Percentiles rank a stretch among this genome's conserved stretches.
Conservation (phyloP, 1,284 basidiomycete species). For the Ganoderma leucocontextum region DNA sequence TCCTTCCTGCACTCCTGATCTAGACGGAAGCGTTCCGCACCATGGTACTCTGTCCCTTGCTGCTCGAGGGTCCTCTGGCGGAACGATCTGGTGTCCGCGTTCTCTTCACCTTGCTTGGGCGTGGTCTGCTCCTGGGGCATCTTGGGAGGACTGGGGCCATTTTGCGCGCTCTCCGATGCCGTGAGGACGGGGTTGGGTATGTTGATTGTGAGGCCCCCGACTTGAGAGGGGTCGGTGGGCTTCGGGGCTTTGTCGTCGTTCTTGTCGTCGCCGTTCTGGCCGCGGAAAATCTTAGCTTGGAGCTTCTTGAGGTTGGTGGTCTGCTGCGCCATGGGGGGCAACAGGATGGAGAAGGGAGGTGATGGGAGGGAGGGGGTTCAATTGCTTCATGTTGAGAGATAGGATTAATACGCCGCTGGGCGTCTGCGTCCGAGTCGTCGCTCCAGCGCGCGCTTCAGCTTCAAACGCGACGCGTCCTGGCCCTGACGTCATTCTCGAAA, state of each 20-base stretch:
- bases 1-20: conserved; percentile 72
- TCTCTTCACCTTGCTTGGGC: conserved; percentile 34
- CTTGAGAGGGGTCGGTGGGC: conserved; percentile 46
- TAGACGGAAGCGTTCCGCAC: conserved; percentile 76
- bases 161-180: conserved; percentile 16
- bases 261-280: conserved; percentile 38
- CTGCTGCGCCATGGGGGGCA: conserved; percentile 45
- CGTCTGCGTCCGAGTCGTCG: conserved; percentile 21
- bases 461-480: conserved; percentile 14
- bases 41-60: conserved; percentile 68
- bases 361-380: conserved; percentile 35
- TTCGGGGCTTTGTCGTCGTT: conserved; percentile 36
- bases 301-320: conserved; percentile 61
- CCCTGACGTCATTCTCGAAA: conserved; percentile 32
- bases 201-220: conserved; percentile 71
- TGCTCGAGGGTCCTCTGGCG: conserved; percentile 66
- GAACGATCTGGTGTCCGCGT: conserved; percentile 49
- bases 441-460: conserved; percentile 17
- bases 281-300: conserved; percentile 81
- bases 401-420: conserved; percentile 18
- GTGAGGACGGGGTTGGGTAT: conserved; percentile 66
- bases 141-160: conserved; percentile 46
- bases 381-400: conserved; percentile 20
- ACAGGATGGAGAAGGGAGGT: conserved; percentile 37
- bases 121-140: conserved; percentile 42